A percentile compares a stretch with the other conserved stretches of the same genome.
These are phyloP conservation scores for Melastoma malabathricum DNA, from an alignment of 345 rosid species.

Conservation along the genomic window DNA sequence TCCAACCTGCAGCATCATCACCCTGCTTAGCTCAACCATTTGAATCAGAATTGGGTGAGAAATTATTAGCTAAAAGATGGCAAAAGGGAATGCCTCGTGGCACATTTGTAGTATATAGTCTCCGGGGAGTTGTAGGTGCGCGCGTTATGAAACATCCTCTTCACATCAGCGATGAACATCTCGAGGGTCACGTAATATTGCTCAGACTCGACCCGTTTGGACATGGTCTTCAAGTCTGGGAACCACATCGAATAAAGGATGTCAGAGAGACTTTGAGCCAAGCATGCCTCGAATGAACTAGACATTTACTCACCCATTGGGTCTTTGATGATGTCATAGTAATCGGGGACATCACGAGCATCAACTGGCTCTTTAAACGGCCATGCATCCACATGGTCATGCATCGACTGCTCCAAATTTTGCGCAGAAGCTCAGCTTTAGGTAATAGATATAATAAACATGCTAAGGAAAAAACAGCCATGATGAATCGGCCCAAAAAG, in stretches of 20 bases:
- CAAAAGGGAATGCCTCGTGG: constrained; percentile 39
- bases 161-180: constrained; percentile 91
- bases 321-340: constrained; percentile 93
- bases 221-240: constrained; percentile 85
- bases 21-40: neutral
- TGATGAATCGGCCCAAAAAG: neutral
- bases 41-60: constrained; percentile 1
- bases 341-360: constrained; percentile 91
- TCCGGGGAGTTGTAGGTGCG: constrained; percentile 85
- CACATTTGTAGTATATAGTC: constrained; percentile 82
- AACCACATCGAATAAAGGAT: constrained; percentile 2
- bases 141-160: constrained; percentile 88
- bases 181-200: constrained; percentile 87
- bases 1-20: constrained; percentile 51
- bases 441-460: neutral
- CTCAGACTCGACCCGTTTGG: constrained; percentile 87
- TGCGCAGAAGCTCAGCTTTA: neutral
- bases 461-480: neutral
- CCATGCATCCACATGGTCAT: constrained; percentile 95
- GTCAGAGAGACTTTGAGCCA: neutral
- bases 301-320: constrained; percentile 61
- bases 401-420: constrained; percentile 55
- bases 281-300: too few species aligned
- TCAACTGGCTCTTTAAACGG: constrained; percentile 98
- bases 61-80: neutral